Conservation (phyloP, 2,329 filamentous ascomycete species). For the Penicillium sp. region DNA sequence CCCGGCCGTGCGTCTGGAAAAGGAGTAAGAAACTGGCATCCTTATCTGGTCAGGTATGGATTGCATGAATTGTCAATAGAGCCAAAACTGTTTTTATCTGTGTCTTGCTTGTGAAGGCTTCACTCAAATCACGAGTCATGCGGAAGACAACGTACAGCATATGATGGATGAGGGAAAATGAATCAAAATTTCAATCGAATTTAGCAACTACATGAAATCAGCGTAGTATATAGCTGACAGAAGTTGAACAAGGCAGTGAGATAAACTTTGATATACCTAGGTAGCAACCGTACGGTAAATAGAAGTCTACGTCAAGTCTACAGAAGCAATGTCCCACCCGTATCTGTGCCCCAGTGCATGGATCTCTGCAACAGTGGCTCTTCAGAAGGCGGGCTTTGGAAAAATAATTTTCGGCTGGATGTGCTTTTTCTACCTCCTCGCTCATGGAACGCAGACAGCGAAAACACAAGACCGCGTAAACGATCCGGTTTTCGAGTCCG, state of each 20-base stretch:
- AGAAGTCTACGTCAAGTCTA: constrained; percentile 3
- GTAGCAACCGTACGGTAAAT: not conserved
- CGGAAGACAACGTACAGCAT: constrained; percentile 21
- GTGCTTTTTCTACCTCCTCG: constrained; percentile 42
- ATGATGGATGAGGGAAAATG: constrained; percentile 17
- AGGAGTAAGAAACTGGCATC: constrained; percentile 53
- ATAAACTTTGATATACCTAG: not conserved
- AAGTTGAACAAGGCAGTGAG: not conserved
- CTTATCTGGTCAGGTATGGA: constrained; percentile 1
- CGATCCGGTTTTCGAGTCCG: constrained; percentile 24
- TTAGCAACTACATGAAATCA: not conserved
- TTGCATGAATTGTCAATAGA: constrained; percentile 15
- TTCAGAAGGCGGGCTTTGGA: constrained; percentile 51
- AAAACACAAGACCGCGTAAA: constrained; percentile 22
- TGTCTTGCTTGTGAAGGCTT: constrained; percentile 15
- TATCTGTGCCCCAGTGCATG: constrained; percentile 62
- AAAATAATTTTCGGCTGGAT: constrained; percentile 36
- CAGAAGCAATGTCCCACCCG: constrained; percentile 53
- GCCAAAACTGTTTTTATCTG: constrained; percentile 14
- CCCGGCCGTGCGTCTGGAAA: constrained; percentile 83
- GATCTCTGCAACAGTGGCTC: constrained; percentile 58
- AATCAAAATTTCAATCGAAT: constrained; percentile 13
- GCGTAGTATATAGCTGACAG: not conserved
- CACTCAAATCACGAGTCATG: constrained; percentile 21
- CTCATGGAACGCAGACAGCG: constrained; percentile 30